These are phyloP conservation scores for Oryza meyeriana DNA, from an alignment of 176 grass and related monocot species.

Conservation along the genomic window DNA sequence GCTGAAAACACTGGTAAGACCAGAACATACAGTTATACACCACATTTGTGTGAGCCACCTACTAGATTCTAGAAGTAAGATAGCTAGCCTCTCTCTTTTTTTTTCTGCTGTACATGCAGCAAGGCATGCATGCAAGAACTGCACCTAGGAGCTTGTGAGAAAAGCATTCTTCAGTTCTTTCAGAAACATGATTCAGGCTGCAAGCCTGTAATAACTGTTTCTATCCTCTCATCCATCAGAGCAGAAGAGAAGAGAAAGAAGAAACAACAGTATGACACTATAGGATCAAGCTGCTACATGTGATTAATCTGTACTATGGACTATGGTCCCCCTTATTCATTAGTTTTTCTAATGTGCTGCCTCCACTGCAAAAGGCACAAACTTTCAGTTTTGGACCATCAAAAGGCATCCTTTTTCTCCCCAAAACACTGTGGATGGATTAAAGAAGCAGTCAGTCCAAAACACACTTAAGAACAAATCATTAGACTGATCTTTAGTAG, in stretches of 20 bases:
- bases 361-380: constrained; percentile 18
- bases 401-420: neutral
- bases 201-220: neutral
- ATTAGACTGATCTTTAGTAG: neutral
- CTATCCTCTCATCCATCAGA: neutral
- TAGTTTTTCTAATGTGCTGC: neutral
- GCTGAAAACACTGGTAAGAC: neutral
- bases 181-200: constrained; percentile 2
- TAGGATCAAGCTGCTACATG: neutral
- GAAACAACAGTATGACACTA: neutral
- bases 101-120: neutral
- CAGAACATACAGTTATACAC: neutral
- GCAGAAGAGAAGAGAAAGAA: neutral
- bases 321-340: neutral
- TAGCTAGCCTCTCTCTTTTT: neutral
- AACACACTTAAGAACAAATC: neutral
- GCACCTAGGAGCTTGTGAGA: constrained; percentile 3
- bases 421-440: neutral
- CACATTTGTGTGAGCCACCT: neutral
- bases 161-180: neutral
- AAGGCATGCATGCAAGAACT: neutral
- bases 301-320: neutral
- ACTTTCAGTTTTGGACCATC: neutral
- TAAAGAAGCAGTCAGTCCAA: neutral
- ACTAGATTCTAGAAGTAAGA: neutral